Base-by-base conservation (phyloP, 257 asterid species). In the Pogostemon cablin region DNA sequence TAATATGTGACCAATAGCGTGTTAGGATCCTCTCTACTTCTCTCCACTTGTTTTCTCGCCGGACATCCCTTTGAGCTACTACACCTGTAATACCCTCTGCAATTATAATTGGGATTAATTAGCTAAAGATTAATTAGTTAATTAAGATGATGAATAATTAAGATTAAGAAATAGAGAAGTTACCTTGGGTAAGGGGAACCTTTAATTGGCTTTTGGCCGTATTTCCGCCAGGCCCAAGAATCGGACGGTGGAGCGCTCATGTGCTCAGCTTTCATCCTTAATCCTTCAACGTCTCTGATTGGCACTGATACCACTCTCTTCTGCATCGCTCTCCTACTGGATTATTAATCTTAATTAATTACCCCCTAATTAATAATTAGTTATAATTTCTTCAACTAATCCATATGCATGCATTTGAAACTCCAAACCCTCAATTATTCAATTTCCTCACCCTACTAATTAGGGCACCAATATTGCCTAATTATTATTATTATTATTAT, bases 181-280 rank as follows among this genome's bases (percentile, higher is more conserved):
- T 82, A 88, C 99, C 99, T 86, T 1, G 99, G 99, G 78, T 88
- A 89, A 0, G 98, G 98, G 60, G 98, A 93, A 35, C 97, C 98
- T 79, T 93, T 90, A 75, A 92, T 90, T 64, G 98, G 98, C 75
- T 91, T 91, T 66, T 91, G 98, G 61, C 98, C 98, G 75, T 92
- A 90, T 78, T 93, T 93, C 52, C 99, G 83, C 99, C 99, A 93
- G 44, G 98, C 91, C 96, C 99, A 93, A 48, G 96, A 87, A 88
- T 93, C 99, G 6, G 89, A 87, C 68, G 98, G 99, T 7, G 99
- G 99, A 77, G 95, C 73, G 10, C 87, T 88, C 79, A 86, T 85
- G 74, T 78, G 90, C 72, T 91, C 99, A 8, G 89, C 89, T 80
- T 89, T 93, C 80, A 81, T 61, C 54, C 91, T 75, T 9, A 87